phyloP scores from a whole-genome alignment of 352 stramenopile genomes.

The Phytopythium cucurbitacearum region DNA sequence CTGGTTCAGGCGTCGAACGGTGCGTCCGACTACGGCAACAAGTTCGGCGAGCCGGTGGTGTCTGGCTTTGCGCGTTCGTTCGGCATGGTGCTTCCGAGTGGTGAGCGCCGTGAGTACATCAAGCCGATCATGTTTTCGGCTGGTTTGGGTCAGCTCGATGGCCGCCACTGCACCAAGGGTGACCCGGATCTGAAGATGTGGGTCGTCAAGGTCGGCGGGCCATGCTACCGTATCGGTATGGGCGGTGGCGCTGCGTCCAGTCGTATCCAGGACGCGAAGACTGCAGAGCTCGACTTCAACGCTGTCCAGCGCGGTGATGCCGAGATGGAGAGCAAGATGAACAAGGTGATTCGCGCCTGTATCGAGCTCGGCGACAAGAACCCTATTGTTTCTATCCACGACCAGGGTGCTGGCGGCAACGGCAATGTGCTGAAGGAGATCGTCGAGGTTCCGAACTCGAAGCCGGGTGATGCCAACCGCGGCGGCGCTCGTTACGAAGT shows the following conservation, averaged over 20 bases:
- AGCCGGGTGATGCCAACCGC: slow-evolving; percentile 86
- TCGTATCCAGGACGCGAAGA: slow-evolving; percentile 92
- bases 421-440: slow-evolving; percentile 99
- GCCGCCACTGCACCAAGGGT: slow-evolving; percentile 91
- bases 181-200: slow-evolving; percentile 94
- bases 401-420: slow-evolving; percentile 99
- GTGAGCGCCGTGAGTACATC: slow-evolving; percentile 98
- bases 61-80: slow-evolving; percentile 97
- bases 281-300: slow-evolving; percentile 98
- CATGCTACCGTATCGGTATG: slow-evolving; percentile 99
- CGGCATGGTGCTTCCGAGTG: slow-evolving; percentile 93
- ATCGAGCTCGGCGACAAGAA: slow-evolving; percentile 97
- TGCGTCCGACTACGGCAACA: slow-evolving; percentile 99
- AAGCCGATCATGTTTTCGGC: slow-evolving; percentile 99
- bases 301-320: slow-evolving; percentile 99
- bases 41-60: slow-evolving; percentile 99
- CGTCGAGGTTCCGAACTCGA: slow-evolving; percentile 85
- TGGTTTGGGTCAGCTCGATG: slow-evolving; percentile 95
- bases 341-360: slow-evolving; percentile 98
- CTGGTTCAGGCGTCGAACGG: slow-evolving; percentile 97
- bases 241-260: slow-evolving; percentile 96
- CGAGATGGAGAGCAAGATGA: slow-evolving; percentile 99
- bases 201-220: slow-evolving; percentile 98
- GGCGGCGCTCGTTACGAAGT: slow-evolving; percentile 93
- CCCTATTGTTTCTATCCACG: slow-evolving; percentile 99